Base-by-base conservation (phyloP, 352 stramenopile species). In the Phytophthora ramorum region DNA sequence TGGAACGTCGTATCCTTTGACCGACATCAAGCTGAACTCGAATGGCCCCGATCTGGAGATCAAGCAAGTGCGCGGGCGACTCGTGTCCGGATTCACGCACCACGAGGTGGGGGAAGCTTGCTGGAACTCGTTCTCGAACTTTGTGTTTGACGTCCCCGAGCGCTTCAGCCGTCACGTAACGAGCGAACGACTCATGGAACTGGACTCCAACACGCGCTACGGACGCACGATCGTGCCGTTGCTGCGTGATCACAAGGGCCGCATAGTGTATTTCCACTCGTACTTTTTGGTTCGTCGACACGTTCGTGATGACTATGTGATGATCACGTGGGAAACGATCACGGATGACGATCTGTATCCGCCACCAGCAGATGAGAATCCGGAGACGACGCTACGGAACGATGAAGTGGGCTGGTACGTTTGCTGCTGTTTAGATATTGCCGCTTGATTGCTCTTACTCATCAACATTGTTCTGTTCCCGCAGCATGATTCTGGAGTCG, bases 11-110 rank as follows among this genome's bases (percentile, higher is more conserved):
- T 92, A 91, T 62, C 85, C 85, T 35, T 58, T 84, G 19, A 90
- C 87, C 64, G 83, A 94, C 44, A 90, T 94, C 61, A 91, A 91
- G 46, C 67, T 94, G 16, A 92, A 90, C 62, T 91, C 81, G 49
- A 91, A 89, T 38, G 84, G 83, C 2, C 85, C 85, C 7, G 83
- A 94, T 66, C 81, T 94, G 52, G 83, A 94, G 71, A 91, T 94
- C 62, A 84, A 91, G 59, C 69, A 91, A 52, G 66, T 92, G 32
- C 85, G 85, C 7, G 84, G 78, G 8, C 89, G 90, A 49, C 43
- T 81, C 28, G 63, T 90, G 35, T 62, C 73, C 0, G 78, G 78
- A 0, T 89, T 90, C 43, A 87, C 79, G 34, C 82, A 91, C 63
- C 58, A 79, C 2, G 78, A 90, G 26, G 71, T 94, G 28, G 78